Base-by-base conservation (phyloP, 352 stramenopile species). In the Phytophthora cryptogea region DNA sequence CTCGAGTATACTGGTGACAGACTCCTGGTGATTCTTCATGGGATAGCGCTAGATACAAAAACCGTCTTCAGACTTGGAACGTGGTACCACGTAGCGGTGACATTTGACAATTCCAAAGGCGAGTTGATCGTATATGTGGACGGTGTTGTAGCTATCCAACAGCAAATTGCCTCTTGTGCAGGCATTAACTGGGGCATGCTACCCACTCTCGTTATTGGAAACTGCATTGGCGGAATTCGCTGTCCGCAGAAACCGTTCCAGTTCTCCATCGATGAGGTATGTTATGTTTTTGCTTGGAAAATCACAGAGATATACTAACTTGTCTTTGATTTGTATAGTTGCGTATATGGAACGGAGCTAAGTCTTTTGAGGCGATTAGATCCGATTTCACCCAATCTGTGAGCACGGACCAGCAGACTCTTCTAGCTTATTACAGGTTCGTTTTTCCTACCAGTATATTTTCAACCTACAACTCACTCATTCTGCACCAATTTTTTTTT, bases 211-310 rank as follows among this genome's bases (percentile, higher is more conserved):
- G 39, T 72, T 2, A 17, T 88, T 50, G 78, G 78, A 0, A 82
- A 74, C 42, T 88, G 78, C 47, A 69, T 55, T 35, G 58, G 59
- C 20, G 58, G 27, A 4, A 54, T 74, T 2, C 27, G 43, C 0
- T 88, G 78, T 28, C 57, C 66, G 5, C 26, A 48, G 5, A 81
- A 71, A 33, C 44, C 66, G 6, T 83, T 88, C 35, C 54, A 42
- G 8, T 84, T 88, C 23, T 33, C 45, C 9, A 75, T 88, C 30
- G 70, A 76, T 43, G 76, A 88, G 72, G 78, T 88, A 51, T 17
- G 54, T 23, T 48, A 6, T 11, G 20, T 52, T 30, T n/a, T 17
- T 41, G 3, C 40, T 32, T 59, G n/a, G 46, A 14, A 6, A n/a
- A 28, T 28, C 14, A 6, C 5, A 44, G 27, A 7, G 5, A 4